Evolutionary conservation across 225 moss, liverwort and hornwort genomes (phyloP), one percentile per base, ranked within the genome.

Genomic region (Lunularia cruciata): DNA sequence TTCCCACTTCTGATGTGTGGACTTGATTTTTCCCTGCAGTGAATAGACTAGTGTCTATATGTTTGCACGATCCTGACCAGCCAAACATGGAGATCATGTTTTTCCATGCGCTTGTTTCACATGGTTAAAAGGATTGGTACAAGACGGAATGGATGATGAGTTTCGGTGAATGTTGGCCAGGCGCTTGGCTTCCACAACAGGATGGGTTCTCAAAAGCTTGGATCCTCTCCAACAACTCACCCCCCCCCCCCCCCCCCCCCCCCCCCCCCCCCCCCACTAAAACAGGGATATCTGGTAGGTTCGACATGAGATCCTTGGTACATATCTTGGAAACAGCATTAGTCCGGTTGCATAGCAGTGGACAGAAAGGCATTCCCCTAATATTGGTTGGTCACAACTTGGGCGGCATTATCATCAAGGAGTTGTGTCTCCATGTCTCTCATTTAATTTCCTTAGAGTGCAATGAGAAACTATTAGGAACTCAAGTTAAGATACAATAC

Each of bases 361-460:
- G 38, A 23, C 60, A 61, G 60, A 61, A 5, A 4, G 38, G 38
- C 20, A 37, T 0, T 10, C 60, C 60, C 2, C 22, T 61, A 8
- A 38, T 61, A 4, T 38, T 61, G n/a, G 22, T 61, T 2, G 60
- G 60, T 13, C 39, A 61, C 35, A 34, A 60, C 22, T 1, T 60
- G n/a, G 60, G 60, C 22, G 60, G 60, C 1, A 19, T 60, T 39
- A 38, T 60, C 8, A 60, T 60, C 37, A 60, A 60, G 39, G 20
- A 15, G 20, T n/a, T 61, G 35, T 61, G 60, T 34, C 20, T 61
- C 3, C 23, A 61, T 12, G 22, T 61, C 6, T 4, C n/a, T n/a
- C n/a, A n/a, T n/a, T n/a, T n/a, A n/a, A n/a, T n/a, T n/a, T n/a
- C n/a, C n/a, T n/a, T n/a, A n/a, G n/a, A n/a, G n/a, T n/a, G n/a